Conservation (phyloP, 1,284 basidiomycete species). For the Cystobasidiaceae sp. region DNA sequence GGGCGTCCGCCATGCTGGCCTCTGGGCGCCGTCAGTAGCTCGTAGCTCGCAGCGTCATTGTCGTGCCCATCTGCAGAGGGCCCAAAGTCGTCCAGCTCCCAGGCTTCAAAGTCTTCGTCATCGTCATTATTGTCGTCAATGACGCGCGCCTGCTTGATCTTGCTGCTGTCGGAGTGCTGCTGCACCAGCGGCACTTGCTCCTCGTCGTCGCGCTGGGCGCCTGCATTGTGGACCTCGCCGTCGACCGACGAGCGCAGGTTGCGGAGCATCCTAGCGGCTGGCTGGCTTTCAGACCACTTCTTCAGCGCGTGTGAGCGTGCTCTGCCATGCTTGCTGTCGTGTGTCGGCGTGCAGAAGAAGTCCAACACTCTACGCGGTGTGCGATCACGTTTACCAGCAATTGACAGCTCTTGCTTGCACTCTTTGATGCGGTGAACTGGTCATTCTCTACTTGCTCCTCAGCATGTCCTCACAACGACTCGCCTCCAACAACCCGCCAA, state of each 20-base stretch:
- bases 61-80: neutral
- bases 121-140: neutral
- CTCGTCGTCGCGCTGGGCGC: neutral
- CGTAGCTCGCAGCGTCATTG: neutral
- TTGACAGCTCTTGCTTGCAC: neutral
- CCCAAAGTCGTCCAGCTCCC: constrained; percentile 8
- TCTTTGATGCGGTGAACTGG: neutral
- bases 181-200: constrained; percentile 12
- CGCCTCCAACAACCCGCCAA: constrained; percentile 7
- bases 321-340: neutral
- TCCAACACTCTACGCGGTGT: too few relatives aligned
- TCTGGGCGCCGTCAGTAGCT: neutral
- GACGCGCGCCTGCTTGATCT: neutral
- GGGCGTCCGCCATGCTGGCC: neutral
- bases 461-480: constrained; percentile 16
- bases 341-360: neutral
- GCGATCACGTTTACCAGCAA: too few relatives aligned
- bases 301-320: neutral
- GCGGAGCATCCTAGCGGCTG: constrained; percentile 2
- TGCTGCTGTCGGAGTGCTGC: neutral
- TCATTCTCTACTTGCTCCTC: neutral
- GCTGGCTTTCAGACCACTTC: too few relatives aligned
- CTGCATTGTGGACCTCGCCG: neutral
- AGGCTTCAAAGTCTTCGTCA: neutral
- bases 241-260: constrained; percentile 16